phyloP scores from a whole-genome alignment of 148 eudicot species.

The Simmondsia chinensis region DNA sequence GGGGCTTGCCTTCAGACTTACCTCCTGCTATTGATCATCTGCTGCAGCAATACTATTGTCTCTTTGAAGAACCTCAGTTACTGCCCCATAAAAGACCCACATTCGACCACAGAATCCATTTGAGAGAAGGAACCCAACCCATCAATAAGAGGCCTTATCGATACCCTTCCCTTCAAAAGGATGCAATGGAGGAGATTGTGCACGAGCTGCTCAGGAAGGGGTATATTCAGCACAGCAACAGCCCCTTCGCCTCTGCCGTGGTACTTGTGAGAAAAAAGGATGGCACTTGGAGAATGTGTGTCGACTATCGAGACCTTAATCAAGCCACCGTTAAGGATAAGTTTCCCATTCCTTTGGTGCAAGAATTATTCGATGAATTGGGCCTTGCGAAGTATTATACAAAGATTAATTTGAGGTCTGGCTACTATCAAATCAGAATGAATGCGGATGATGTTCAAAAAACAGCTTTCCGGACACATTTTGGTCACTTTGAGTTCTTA shows the following conservation, averaged over 20 bases:
- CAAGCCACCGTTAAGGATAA: not conserved
- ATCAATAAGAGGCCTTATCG: not conserved
- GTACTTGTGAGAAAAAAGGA: not conserved
- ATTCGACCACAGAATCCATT: not conserved
- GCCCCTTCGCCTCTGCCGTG: not conserved
- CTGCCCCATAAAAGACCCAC: not conserved
- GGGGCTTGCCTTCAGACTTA: too few species aligned
- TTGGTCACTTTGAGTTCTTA: not conserved
- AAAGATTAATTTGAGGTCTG: not conserved
- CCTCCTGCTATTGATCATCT: too few species aligned
- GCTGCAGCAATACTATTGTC: too few species aligned
- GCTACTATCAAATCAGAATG: not conserved
- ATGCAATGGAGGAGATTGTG: not conserved
- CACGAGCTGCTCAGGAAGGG: not conserved
- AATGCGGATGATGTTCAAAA: not conserved
- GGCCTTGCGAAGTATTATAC: too few species aligned
- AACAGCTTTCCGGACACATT: not conserved
- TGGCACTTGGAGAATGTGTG: not conserved
- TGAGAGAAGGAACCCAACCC: not conserved
- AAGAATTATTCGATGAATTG: not conserved
- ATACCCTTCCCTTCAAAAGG: not conserved
- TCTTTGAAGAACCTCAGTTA: not conserved
- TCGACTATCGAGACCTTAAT: not conserved
- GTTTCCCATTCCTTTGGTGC: not conserved
- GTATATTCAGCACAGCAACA: not conserved